A percentile compares a stretch with the other conserved stretches of the same genome.
Evolutionary conservation across 116 monocot species (phyloP).

Genomic region (Dioscorea cayenensis): DNA sequence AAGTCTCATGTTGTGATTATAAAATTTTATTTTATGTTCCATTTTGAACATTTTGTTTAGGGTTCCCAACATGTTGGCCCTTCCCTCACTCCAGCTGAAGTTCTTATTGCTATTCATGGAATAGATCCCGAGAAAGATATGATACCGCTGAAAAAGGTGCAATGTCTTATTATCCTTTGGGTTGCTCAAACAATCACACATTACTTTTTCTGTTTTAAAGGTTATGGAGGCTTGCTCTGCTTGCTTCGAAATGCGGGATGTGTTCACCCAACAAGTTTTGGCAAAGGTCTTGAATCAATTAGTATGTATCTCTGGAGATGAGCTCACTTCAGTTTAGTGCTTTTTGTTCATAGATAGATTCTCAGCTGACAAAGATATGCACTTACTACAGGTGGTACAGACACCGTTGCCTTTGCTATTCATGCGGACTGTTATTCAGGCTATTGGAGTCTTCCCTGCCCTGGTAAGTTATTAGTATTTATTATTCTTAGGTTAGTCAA

Average conservation of each 20-base stretch:
- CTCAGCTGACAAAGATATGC: not conserved
- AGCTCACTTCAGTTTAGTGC: not conserved
- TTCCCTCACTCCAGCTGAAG: conserved; percentile 64
- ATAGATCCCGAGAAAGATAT: conserved; percentile 85
- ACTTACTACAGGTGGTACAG: conserved; percentile 73
- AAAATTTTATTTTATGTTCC: not conserved
- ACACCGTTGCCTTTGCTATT: conserved; percentile 95
- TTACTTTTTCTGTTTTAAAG: conserved; percentile 23
- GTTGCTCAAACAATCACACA: not conserved
- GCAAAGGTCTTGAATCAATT: conserved; percentile 92
- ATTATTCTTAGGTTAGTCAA: not conserved
- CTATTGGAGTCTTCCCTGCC: conserved; percentile 64
- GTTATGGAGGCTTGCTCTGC: conserved; percentile 90
- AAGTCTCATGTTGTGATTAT: not conserved
- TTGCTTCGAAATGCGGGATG: conserved; percentile 80
- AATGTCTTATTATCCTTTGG: not conserved
- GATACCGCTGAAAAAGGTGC: conserved; percentile 81
- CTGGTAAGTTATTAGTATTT: conserved; percentile 46
- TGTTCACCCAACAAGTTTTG: conserved; percentile 91
- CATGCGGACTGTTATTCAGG: conserved; percentile 94
- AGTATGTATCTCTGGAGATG: conserved; percentile 39
- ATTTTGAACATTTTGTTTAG: conserved; percentile 16
- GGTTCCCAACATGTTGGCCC: conserved; percentile 46
- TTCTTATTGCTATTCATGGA: conserved; percentile 89
- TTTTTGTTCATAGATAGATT: not conserved